A percentile compares a stretch with the other conserved stretches of the same genome.
phyloP scores from a whole-genome alignment of 257 asterid genomes.

The Phtheirospermum japonicum region DNA sequence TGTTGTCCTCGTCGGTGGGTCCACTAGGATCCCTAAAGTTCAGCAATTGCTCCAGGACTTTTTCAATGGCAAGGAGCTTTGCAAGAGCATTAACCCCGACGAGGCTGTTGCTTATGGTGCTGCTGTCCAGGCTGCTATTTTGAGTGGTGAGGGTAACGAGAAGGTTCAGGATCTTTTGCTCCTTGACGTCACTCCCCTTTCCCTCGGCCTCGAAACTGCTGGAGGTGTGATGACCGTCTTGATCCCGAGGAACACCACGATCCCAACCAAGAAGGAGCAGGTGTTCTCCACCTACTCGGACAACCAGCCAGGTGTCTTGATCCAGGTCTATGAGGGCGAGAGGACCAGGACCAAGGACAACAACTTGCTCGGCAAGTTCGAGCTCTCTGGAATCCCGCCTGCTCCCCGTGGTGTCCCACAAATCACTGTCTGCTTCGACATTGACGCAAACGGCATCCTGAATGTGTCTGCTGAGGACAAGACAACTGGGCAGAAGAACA shows the following conservation, averaged over 20 bases:
- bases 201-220: conserved; percentile 56
- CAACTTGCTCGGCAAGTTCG: conserved; percentile 58
- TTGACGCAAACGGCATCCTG: conserved; percentile 62
- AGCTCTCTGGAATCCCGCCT: conserved; percentile 59
- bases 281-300: conserved; percentile 55
- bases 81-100: conserved; percentile 73
- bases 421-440: conserved; percentile 56
- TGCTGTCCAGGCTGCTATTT: conserved; percentile 63
- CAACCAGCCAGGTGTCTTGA: conserved; percentile 61
- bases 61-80: conserved; percentile 64
- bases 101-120: conserved; percentile 80
- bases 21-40: conserved; percentile 45
- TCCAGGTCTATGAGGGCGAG: conserved; percentile 65
- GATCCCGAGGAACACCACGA: conserved; percentile 55
- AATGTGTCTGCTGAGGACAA: conserved; percentile 73
- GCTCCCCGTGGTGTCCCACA: conserved; percentile 65
- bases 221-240: conserved; percentile 64
- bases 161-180: conserved; percentile 64
- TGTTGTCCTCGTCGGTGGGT: conserved; percentile 56
- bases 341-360: conserved; percentile 57
- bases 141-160: conserved; percentile 66
- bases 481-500: conserved; percentile 71
- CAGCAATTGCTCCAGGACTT: conserved; percentile 54
- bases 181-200: conserved; percentile 59
- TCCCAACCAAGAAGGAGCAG: conserved; percentile 64